A percentile compares a stretch with the other conserved stretches of the same genome.
Conservation (phyloP, 2,329 filamentous ascomycete genomes). For the Botrytis fragariae region DNA sequence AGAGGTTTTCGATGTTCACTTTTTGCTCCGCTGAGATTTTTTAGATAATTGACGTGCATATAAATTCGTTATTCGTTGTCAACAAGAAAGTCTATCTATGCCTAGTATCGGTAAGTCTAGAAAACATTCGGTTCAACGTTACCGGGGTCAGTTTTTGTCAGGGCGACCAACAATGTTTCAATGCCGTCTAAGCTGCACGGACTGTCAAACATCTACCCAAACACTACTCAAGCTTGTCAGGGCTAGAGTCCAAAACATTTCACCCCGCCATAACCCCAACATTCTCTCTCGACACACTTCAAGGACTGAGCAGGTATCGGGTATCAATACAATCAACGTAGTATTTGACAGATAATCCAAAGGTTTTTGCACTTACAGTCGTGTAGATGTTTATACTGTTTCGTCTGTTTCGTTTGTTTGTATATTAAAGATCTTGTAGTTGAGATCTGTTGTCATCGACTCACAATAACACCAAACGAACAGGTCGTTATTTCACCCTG, state of each 20-base stretch:
- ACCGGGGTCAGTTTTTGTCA: not conserved
- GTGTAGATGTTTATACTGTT: not conserved
- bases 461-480: not conserved
- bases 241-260: not conserved
- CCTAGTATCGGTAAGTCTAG: not conserved
- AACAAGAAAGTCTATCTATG: not conserved
- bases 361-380: fast-evolving
- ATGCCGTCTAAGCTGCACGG: not conserved
- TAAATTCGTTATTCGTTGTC: conserved; percentile 1
- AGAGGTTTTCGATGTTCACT: not conserved
- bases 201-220: not conserved
- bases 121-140: conserved; percentile 3
- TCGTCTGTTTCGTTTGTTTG: not conserved
- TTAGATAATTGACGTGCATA: not conserved
- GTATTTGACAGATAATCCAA: not conserved
- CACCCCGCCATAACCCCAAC: not conserved
- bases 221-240: not conserved
- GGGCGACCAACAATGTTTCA: conserved; percentile 2
- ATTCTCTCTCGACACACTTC: not conserved
- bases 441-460: not conserved
- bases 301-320: too few relatives aligned
- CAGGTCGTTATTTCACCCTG: too few relatives aligned
- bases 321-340: too few relatives aligned
- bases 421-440: not conserved
- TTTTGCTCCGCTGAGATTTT: not conserved